These are phyloP conservation scores for Clathrospora elynae DNA, from an alignment of 2,329 filamentous ascomycete genomes.

Conservation along the genomic window DNA sequence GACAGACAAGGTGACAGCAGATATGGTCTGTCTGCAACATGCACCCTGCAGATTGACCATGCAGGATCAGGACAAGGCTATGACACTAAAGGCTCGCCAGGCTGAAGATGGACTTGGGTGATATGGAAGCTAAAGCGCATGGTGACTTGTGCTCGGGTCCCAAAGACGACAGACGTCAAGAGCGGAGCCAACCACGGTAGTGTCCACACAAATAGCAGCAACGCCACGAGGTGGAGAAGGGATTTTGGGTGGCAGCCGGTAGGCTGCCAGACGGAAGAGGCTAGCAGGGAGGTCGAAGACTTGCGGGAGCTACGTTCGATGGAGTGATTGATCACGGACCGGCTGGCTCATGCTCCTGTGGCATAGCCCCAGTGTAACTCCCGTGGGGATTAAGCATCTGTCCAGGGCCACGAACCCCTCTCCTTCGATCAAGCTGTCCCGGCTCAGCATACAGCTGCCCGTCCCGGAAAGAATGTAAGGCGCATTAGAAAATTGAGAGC, in stretches of 20 bases:
- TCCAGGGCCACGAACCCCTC: conserved; percentile 37
- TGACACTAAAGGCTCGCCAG: conserved; percentile 36
- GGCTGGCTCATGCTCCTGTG: conserved; percentile 46
- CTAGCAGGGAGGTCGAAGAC: conserved; percentile 44
- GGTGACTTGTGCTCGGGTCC: conserved; percentile 46
- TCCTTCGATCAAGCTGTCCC: conserved; percentile 25
- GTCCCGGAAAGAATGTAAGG: conserved; percentile 14
- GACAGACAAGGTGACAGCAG: conserved; percentile 42
- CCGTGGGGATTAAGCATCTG: conserved; percentile 41
- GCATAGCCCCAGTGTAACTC: conserved; percentile 49
- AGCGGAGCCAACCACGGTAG: conserved; percentile 36
- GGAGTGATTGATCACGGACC: conserved; percentile 41
- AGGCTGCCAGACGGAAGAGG: conserved; percentile 41
- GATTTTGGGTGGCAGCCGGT: conserved; percentile 40
- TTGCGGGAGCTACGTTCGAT: conserved; percentile 46
- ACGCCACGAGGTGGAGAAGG: conserved; percentile 40
- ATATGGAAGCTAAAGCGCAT: conserved; percentile 41
- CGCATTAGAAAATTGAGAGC: too few species aligned
- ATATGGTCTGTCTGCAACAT: conserved; percentile 41
- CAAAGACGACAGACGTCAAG: conserved; percentile 38
- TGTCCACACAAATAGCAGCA: conserved; percentile 45
- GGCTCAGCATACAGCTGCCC: too few species aligned
- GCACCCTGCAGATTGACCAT: conserved; percentile 45
- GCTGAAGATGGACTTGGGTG: conserved; percentile 36
- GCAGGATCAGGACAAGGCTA: conserved; percentile 46